phyloP scores from a whole-genome alignment of 306 rosid species.

The Prunus kanzakura region DNA sequence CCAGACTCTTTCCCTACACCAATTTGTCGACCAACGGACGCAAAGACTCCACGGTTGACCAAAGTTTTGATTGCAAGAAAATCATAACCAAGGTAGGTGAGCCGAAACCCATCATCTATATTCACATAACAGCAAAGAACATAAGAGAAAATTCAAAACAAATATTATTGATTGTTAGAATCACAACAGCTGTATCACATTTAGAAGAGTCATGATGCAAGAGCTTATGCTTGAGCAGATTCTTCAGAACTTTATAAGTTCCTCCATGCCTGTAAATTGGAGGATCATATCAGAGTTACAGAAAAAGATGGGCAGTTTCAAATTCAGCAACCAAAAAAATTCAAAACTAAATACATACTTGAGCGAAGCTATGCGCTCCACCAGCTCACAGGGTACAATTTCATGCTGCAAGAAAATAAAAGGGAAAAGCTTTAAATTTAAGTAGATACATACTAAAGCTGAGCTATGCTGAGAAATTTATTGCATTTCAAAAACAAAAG shows the following conservation, averaged over 20 bases:
- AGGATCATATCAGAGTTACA: not conserved
- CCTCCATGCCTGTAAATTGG: conserved; percentile 70
- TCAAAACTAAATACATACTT: conserved; percentile 34
- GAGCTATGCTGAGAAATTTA: not conserved
- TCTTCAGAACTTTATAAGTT: conserved; percentile 78
- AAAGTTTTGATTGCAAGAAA: conserved; percentile 90
- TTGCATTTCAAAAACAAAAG: not conserved
- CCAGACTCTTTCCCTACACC: conserved; percentile 99
- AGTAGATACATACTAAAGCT: not conserved
- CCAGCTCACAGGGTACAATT: conserved; percentile 73
- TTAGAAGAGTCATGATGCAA: conserved; percentile 88
- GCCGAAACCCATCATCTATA: conserved; percentile 92
- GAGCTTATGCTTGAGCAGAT: conserved; percentile 80
- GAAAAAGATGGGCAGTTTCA: not conserved
- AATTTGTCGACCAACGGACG: conserved; percentile 85
- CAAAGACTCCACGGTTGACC: conserved; percentile 87
- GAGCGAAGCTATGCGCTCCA: conserved; percentile 70
- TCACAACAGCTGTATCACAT: conserved; percentile 38
- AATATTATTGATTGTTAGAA: not conserved
- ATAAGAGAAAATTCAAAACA: not conserved
- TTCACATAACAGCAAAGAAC: conserved; percentile 15
- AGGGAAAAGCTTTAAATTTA: too few relatives aligned
- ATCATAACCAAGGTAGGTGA: conserved; percentile 94
- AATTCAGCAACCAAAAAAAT: not conserved
- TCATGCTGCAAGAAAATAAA: conserved; percentile 56